Percentiles rank a stretch among this genome's conserved stretches.
Conservation (phyloP, 306 rosid genomes). For the Rosa chinensis region DNA sequence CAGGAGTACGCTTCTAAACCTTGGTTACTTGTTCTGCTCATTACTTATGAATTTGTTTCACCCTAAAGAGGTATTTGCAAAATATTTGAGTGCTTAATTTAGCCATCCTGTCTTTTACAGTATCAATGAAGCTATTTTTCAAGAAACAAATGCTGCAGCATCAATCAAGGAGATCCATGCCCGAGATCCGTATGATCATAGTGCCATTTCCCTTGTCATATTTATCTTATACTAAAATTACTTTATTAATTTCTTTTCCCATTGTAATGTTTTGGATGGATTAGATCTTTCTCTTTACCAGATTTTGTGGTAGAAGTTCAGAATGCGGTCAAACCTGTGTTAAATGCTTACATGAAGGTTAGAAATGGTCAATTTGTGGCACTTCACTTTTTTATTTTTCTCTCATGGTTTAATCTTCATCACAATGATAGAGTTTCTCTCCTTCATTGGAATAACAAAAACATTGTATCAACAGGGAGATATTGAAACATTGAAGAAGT, state of each 20-base stretch:
- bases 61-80: not conserved
- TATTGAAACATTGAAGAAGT: conserved; percentile 71
- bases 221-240: conserved; percentile 13
- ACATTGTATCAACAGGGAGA: conserved; percentile 56
- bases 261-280: conserved; percentile 17
- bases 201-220: conserved; percentile 16
- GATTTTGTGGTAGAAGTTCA: conserved; percentile 84
- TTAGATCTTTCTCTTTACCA: conserved; percentile 73
- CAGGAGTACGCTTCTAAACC: conserved; percentile 62
- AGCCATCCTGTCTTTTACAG: conserved; percentile 43
- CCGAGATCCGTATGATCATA: conserved; percentile 78
- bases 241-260: conserved; percentile 12
- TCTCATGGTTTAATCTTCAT: not conserved
- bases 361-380: conserved; percentile 11
- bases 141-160: conserved; percentile 88
- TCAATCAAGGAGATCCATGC: conserved; percentile 80
- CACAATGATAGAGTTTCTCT: conserved; percentile 25
- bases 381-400: not conserved
- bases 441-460: conserved; percentile 13
- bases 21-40: conserved; percentile 10
- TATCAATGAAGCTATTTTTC: conserved; percentile 77
- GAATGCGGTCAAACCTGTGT: conserved; percentile 86
- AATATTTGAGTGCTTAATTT: conserved; percentile 25
- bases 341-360: conserved; percentile 82
- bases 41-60: not conserved